Conservation (phyloP, 179 eudicot species). For the Patellifolia procumbens region DNA sequence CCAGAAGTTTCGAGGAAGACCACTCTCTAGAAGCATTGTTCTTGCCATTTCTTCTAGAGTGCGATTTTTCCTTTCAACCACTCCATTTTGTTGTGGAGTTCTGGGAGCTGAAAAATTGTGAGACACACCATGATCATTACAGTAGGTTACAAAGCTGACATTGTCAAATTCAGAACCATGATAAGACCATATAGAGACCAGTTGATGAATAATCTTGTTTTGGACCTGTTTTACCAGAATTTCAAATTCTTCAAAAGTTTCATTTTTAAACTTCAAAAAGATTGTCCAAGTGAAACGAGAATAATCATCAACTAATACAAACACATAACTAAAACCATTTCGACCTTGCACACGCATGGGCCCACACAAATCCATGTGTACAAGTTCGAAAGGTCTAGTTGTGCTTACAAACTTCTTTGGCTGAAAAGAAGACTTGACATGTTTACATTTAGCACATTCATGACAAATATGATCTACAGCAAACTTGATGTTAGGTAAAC, state of each 20-base stretch:
- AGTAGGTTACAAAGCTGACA: neutral
- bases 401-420: neutral
- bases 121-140: constrained; percentile 2
- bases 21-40: too few species aligned
- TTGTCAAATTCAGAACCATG: constrained; percentile 17
- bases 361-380: constrained; percentile 1
- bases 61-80: neutral
- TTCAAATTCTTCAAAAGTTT: neutral
- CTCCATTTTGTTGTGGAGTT: constrained; percentile 16
- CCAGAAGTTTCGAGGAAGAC: too few species aligned
- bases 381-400: neutral
- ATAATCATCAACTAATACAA: constrained; percentile 28
- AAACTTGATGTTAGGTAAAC: neutral
- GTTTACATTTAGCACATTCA: neutral
- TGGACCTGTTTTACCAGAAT: neutral
- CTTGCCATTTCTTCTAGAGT: neutral
- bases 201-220: neutral
- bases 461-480: neutral
- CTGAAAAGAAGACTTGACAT: neutral
- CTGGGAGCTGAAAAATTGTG: constrained; percentile 20
- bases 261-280: neutral
- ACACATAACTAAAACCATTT: neutral
- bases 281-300: constrained; percentile 7
- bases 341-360: neutral
- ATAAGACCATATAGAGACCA: neutral